Percentiles rank a stretch among this genome's conserved stretches.
Evolutionary conservation across 306 rosid species (phyloP).

Genomic region (Vicia sativa): DNA sequence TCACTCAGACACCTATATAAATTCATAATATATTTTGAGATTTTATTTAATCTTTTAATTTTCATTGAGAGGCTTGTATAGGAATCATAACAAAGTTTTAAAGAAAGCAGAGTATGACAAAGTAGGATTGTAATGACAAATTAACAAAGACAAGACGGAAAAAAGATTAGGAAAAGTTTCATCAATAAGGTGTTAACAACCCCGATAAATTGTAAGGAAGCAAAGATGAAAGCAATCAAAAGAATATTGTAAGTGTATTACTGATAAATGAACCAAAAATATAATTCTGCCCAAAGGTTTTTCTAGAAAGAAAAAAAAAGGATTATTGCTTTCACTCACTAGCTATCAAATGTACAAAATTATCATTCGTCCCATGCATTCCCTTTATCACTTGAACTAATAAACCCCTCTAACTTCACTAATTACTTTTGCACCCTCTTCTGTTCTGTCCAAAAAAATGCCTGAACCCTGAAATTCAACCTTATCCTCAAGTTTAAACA

Average conservation of each 20-base stretch:
- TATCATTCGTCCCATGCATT: not conserved
- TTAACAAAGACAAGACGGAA: not conserved
- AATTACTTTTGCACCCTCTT: conserved; percentile 9
- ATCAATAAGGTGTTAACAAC: not conserved
- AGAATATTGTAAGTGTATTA: not conserved
- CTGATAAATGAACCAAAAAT: not conserved
- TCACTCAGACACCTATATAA: not conserved
- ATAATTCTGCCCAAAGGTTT: not conserved
- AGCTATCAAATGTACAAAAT: not conserved
- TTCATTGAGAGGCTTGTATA: conserved; percentile 1
- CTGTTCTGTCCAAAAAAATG: not conserved
- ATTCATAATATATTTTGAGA: not conserved
- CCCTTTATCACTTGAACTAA: not conserved
- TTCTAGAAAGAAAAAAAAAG: not conserved
- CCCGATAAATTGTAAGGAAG: not conserved
- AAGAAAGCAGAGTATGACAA: not conserved
- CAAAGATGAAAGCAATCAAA: not conserved
- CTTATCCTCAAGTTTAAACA: not conserved
- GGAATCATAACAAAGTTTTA: not conserved
- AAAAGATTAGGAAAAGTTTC: not conserved
- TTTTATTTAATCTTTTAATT: conserved; percentile 2
- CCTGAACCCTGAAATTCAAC: not conserved
- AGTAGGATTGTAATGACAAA: not conserved
- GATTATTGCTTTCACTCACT: not conserved
- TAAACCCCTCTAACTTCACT: not conserved